A percentile compares a stretch with the other conserved stretches of the same genome.
These are phyloP conservation scores for Penicillium daleae DNA, from an alignment of 495 filamentous ascomycete genomes.

Conservation along the genomic window DNA sequence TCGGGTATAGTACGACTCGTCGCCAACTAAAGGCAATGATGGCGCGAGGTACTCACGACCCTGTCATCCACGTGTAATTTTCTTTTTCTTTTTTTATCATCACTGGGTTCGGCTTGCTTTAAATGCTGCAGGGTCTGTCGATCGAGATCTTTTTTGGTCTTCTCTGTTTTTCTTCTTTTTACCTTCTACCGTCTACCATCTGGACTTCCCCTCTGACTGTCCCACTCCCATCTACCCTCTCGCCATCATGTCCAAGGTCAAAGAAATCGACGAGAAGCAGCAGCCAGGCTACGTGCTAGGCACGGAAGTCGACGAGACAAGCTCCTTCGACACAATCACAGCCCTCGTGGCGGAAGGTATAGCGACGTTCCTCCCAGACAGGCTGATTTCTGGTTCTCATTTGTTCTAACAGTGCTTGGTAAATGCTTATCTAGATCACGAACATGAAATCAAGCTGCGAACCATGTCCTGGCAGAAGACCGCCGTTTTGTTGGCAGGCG, in stretches of 20 bases:
- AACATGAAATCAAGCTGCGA: conserved; percentile 51
- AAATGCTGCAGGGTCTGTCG: conserved; percentile 6
- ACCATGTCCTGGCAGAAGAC: conserved; percentile 56
- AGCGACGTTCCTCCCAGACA: background rate
- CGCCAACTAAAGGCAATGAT: background rate
- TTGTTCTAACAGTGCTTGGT: background rate
- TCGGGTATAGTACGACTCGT: background rate
- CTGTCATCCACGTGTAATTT: conserved; percentile 5
- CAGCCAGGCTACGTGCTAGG: conserved; percentile 14
- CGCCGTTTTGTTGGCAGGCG: conserved; percentile 46
- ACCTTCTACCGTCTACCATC: background rate
- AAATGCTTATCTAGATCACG: conserved; percentile 40
- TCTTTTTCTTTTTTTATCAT: background rate
- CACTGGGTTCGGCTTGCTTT: background rate
- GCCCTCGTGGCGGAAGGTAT: conserved; percentile 35
- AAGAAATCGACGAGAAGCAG: conserved; percentile 21
- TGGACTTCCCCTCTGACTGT: background rate
- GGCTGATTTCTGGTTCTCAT: background rate
- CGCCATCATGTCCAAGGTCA: conserved; percentile 3
- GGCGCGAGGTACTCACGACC: conserved; percentile 1
- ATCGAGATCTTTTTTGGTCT: background rate
- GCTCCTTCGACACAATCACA: conserved; percentile 27
- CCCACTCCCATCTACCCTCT: background rate
- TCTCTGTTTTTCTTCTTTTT: background rate
- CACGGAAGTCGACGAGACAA: conserved; percentile 18